A percentile compares a stretch with the other conserved stretches of the same genome.
These are phyloP conservation scores for Coleophoma crateriformis DNA, from an alignment of 2,329 filamentous ascomycete genomes.

Conservation along the genomic window DNA sequence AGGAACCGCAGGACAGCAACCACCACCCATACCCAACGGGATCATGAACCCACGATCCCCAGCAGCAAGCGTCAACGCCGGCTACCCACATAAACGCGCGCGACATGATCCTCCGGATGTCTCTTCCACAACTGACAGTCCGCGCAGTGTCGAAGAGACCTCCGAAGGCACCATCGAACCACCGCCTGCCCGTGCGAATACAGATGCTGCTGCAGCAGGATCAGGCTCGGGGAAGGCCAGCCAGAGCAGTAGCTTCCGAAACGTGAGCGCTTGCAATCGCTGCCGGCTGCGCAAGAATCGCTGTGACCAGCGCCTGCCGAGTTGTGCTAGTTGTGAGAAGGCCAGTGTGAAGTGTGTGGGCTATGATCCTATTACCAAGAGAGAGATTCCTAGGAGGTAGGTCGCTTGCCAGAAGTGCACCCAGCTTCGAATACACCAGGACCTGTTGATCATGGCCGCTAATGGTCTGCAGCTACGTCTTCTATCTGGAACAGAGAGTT, in stretches of 20 bases:
- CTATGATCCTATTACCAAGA: constrained; percentile 94
- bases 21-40: not conserved
- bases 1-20: too few species aligned
- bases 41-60: constrained; percentile 42
- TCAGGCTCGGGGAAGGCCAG: constrained; percentile 41
- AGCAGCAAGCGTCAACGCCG: constrained; percentile 28
- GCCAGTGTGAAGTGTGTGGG: constrained; percentile 88
- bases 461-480: constrained; percentile 65
- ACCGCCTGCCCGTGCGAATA: not conserved
- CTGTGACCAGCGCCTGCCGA: constrained; percentile 88
- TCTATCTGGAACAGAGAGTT: constrained; percentile 85
- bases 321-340: constrained; percentile 89
- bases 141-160: constrained; percentile 13
- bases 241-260: constrained; percentile 67
- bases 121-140: constrained; percentile 16
- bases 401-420: not conserved
- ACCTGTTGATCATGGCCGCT: not conserved
- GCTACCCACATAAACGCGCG: constrained; percentile 50
- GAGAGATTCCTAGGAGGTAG: constrained; percentile 78
- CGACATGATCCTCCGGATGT: constrained; percentile 43
- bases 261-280: constrained; percentile 91
- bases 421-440: not conserved
- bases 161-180: not conserved
- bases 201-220: constrained; percentile 14
- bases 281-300: constrained; percentile 90